phyloP scores from a whole-genome alignment of 2,329 filamentous ascomycete genomes.

The Leptographium galeiforme region DNA sequence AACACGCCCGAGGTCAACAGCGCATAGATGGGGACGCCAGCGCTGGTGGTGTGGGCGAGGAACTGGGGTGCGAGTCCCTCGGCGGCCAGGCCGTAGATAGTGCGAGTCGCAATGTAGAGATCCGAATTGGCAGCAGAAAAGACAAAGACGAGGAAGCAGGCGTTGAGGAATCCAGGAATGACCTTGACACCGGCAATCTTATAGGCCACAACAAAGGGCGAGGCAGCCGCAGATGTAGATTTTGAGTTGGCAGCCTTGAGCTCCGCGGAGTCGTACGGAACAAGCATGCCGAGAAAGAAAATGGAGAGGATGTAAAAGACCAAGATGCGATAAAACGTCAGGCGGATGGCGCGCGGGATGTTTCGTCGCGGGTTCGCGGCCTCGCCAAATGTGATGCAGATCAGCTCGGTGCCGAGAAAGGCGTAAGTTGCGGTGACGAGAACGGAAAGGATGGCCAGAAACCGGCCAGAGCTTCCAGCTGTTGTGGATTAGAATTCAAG shows the following conservation, averaged over 20 bases:
- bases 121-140: slow-evolving; percentile 48
- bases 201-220: slow-evolving; percentile 32
- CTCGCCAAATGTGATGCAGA: slow-evolving; percentile 56
- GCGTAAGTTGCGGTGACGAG: slow-evolving; percentile 24
- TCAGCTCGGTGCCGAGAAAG: slow-evolving; percentile 40
- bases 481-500: not conserved
- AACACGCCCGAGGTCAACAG: slow-evolving; percentile 21
- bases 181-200: slow-evolving; percentile 28
- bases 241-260: slow-evolving; percentile 25
- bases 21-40: slow-evolving; percentile 24
- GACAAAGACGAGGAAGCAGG: slow-evolving; percentile 40
- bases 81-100: slow-evolving; percentile 23
- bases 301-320: slow-evolving; percentile 56
- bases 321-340: slow-evolving; percentile 55
- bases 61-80: slow-evolving; percentile 25
- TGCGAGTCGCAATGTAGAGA: slow-evolving; percentile 31
- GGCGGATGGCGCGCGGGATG: slow-evolving; percentile 52
- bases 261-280: slow-evolving; percentile 41
- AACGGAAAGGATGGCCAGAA: slow-evolving; percentile 9
- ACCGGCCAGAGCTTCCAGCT: slow-evolving; percentile 22
- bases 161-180: slow-evolving; percentile 45
- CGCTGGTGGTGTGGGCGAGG: slow-evolving; percentile 19
- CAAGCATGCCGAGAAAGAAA: slow-evolving; percentile 51
- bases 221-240: slow-evolving; percentile 33
- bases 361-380: slow-evolving; percentile 53